Evolutionary conservation across 2,329 filamentous ascomycete genomes (phyloP).

Genomic region (Neophaeococcomyces aloes): DNA sequence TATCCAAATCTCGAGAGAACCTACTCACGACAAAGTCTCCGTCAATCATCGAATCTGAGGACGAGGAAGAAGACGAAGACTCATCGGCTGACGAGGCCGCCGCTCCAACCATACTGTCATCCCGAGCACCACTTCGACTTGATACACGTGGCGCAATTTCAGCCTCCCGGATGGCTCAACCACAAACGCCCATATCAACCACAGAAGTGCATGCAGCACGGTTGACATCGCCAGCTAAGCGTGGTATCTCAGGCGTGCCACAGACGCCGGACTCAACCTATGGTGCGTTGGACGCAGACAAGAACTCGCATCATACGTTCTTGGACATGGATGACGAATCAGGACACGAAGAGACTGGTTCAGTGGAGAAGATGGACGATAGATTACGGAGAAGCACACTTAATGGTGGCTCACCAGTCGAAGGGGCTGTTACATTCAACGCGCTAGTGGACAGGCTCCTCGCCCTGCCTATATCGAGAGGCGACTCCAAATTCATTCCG

Average conservation of each 20-base stretch:
- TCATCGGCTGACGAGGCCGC: constrained; percentile 12
- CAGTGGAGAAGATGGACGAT: constrained; percentile 5
- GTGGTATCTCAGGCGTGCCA: constrained; percentile 10
- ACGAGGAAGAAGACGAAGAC: constrained; percentile 14
- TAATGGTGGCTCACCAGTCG: constrained; percentile 26
- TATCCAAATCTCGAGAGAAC: constrained; percentile 2
- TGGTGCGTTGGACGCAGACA: constrained; percentile 15
- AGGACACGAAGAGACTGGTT: constrained; percentile 9
- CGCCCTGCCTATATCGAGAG: constrained; percentile 67
- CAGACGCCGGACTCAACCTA: constrained; percentile 21
- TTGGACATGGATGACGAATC: constrained; percentile 24
- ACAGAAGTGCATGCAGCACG: constrained; percentile 13
- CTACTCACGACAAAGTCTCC: constrained; percentile 7
- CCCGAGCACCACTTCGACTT: constrained; percentile 16
- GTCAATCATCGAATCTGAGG: constrained; percentile 17
- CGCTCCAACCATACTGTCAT: background rate
- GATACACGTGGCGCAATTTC: constrained; percentile 14
- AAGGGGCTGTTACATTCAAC: constrained; percentile 40
- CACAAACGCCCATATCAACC: constrained; percentile 20
- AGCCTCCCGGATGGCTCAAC: constrained; percentile 2
- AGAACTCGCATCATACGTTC: constrained; percentile 20
- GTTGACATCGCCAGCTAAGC: constrained; percentile 9
- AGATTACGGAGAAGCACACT: constrained; percentile 4
- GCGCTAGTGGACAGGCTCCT: constrained; percentile 82
- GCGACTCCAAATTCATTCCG: constrained; percentile 78